Evolutionary conservation across 345 rosid genomes (phyloP), one percentile per base, ranked within the genome.

Genomic region (Acer campestre): DNA sequence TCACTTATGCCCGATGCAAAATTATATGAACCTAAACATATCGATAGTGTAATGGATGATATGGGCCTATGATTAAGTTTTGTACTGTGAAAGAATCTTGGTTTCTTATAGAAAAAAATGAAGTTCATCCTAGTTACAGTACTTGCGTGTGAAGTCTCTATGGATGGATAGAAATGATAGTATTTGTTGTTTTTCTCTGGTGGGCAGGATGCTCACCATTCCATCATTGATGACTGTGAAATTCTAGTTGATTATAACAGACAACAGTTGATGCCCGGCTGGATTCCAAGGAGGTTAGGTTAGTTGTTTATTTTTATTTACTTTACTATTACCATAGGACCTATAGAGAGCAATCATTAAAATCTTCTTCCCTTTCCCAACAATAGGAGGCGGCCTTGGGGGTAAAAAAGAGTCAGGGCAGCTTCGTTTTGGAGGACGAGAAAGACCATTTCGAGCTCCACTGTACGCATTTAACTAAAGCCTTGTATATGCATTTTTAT

Each of bases 281-380:
- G 98, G 98, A 92, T 96, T 79, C 99, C 99, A n/a, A 89, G 99
- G 87, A 87, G 99, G 90, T 86, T 96, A 90, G 99, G 99, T 90
- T 29, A 83, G 87, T 78, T 49, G 3, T 73, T 48, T 11, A 11
- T 13, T 59, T 27, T 73, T 11, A 56, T 68, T 48, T 53, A 49
- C 40, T 73, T 38, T 29, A 42, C 53, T 51, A 72, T 5, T 51
- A 51, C 9, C 10, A 4, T 70, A 53, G 22, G 75, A 49, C 5
- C 10, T 11, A 42, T 59, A 1, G 13, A 68, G 58, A 49, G 70
- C 61, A 17, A 58, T 78, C 11, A 67, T 38, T n/a, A 31, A 20
- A 78, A 11, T 59, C 27, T 58, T 49, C 6, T 67, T 40, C 70
- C 13, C 20, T 75, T 71, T 58, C 31, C 20, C 14, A 46, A 17